Evolutionary conservation across 225 moss, liverwort and hornwort genomes (phyloP).

Genomic region (Marchantia paleacea): DNA sequence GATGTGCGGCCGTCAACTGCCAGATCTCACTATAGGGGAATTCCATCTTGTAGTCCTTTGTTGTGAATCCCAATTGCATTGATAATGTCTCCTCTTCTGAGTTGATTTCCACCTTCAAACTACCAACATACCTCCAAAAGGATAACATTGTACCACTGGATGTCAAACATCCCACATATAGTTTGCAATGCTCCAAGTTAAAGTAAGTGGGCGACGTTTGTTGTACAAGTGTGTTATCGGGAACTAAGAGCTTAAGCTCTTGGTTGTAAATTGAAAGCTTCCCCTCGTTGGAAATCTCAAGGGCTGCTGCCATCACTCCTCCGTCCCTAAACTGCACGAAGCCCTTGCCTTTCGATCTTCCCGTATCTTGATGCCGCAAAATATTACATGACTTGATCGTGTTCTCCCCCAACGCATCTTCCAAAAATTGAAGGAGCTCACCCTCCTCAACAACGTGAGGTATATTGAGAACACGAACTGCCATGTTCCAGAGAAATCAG

Average conservation of each 20-base stretch:
- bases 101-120: slow-evolving; percentile 23
- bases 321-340: slow-evolving; percentile 39
- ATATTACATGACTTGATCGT: slow-evolving; percentile 32
- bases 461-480: slow-evolving; percentile 32
- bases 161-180: slow-evolving; percentile 34
- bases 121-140: slow-evolving; percentile 31
- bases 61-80: slow-evolving; percentile 3
- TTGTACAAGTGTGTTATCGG: background rate
- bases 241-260: slow-evolving; percentile 11
- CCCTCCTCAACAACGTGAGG: slow-evolving; percentile 38
- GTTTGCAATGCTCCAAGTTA: slow-evolving; percentile 14
- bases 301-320: slow-evolving; percentile 22
- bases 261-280: slow-evolving; percentile 35
- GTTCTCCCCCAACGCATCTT: slow-evolving; percentile 25
- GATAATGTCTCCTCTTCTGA: slow-evolving; percentile 21
- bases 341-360: slow-evolving; percentile 37
- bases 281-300: slow-evolving; percentile 30
- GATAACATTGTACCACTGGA: slow-evolving; percentile 19
- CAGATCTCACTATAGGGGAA: slow-evolving; percentile 56
- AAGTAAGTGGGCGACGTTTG: background rate
- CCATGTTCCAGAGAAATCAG: slow-evolving; percentile 17
- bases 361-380: slow-evolving; percentile 18
- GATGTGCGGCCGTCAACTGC: slow-evolving; percentile 32
- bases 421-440: slow-evolving; percentile 31
- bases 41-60: slow-evolving; percentile 65